These are phyloP conservation scores for Senecio squalidus DNA, from an alignment of 140 eudicot genomes.

Conservation along the genomic window DNA sequence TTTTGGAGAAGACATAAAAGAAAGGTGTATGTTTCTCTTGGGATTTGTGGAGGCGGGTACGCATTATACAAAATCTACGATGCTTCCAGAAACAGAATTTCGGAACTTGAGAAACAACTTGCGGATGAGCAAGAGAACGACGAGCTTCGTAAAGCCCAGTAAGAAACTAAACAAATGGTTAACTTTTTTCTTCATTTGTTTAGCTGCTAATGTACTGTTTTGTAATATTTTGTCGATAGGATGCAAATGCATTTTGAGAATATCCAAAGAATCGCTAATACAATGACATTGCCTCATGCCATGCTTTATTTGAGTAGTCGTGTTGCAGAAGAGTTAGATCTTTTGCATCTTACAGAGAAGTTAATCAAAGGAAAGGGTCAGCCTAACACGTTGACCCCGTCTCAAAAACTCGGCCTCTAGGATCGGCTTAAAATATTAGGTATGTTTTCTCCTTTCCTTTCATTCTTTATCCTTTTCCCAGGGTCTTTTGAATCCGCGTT, in stretches of 20 bases:
- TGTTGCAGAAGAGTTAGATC: constrained; percentile 77
- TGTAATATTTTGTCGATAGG: constrained; percentile 33
- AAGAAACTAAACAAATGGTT: constrained; percentile 24
- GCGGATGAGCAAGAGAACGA: constrained; percentile 70
- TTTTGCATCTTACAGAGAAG: constrained; percentile 65
- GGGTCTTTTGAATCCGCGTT: no score
- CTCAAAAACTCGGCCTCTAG: constrained; percentile 89
- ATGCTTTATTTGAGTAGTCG: constrained; percentile 71
- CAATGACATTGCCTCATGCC: constrained; percentile 85
- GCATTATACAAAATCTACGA: constrained; percentile 71
- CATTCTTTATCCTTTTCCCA: not conserved
- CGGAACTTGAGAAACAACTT: constrained; percentile 57
- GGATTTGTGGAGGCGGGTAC: constrained; percentile 91
- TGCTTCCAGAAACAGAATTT: constrained; percentile 40
- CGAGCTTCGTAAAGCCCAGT: constrained; percentile 86
- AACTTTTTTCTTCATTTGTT: not conserved
- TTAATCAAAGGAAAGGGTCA: constrained; percentile 76
- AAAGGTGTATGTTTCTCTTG: constrained; percentile 77
- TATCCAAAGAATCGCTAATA: constrained; percentile 81
- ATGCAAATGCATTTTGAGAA: constrained; percentile 89
- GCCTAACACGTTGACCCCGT: constrained; percentile 56
- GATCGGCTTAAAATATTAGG: constrained; percentile 80
- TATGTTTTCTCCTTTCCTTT: constrained; percentile 18
- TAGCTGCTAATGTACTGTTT: not conserved
- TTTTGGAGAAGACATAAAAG: constrained; percentile 90